These are phyloP conservation scores for Aspergillus candidus DNA, from an alignment of 2,329 filamentous ascomycete species.

Conservation along the genomic window DNA sequence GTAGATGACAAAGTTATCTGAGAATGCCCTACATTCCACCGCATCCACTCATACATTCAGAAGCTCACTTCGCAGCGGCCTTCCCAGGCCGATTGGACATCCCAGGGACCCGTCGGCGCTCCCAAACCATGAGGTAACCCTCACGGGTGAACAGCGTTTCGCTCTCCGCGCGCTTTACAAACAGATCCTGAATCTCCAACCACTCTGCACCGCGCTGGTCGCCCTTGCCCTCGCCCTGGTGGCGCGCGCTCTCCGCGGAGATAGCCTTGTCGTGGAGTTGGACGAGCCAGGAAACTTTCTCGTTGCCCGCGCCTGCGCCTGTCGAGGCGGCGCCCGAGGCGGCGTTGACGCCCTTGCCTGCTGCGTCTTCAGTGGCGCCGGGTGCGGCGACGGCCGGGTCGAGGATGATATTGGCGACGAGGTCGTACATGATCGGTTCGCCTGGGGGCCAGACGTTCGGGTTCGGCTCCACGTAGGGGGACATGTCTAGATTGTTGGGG, in stretches of 20 bases:
- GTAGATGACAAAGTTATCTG: too few relatives aligned
- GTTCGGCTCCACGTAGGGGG: slow-evolving; percentile 86
- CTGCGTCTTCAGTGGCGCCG: slow-evolving; percentile 50
- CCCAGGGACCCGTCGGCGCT: slow-evolving; percentile 57
- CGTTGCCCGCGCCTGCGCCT: slow-evolving; percentile 78
- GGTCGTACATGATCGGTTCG: slow-evolving; percentile 88
- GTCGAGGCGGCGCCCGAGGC: slow-evolving; percentile 35
- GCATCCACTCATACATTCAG: background rate
- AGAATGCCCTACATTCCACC: too few relatives aligned
- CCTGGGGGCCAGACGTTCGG: slow-evolving; percentile 62
- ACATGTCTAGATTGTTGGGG: slow-evolving; percentile 73
- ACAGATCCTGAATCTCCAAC: slow-evolving; percentile 90
- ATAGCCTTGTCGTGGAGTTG: slow-evolving; percentile 74
- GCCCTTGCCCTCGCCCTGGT: slow-evolving; percentile 19
- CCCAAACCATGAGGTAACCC: slow-evolving; percentile 95
- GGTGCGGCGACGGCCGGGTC: slow-evolving; percentile 54
- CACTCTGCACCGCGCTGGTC: slow-evolving; percentile 61
- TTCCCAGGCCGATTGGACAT: slow-evolving; percentile 36
- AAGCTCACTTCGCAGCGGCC: slow-evolving; percentile 15
- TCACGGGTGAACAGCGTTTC: slow-evolving; percentile 91
- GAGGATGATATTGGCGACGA: slow-evolving; percentile 81
- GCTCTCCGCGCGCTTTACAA: slow-evolving; percentile 79
- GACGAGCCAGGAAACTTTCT: slow-evolving; percentile 92
- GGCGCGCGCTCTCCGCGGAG: slow-evolving; percentile 32
- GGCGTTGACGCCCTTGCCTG: slow-evolving; percentile 33